phyloP scores from a whole-genome alignment of 169 alveolate species.

The Eimeria necatrix region DNA sequence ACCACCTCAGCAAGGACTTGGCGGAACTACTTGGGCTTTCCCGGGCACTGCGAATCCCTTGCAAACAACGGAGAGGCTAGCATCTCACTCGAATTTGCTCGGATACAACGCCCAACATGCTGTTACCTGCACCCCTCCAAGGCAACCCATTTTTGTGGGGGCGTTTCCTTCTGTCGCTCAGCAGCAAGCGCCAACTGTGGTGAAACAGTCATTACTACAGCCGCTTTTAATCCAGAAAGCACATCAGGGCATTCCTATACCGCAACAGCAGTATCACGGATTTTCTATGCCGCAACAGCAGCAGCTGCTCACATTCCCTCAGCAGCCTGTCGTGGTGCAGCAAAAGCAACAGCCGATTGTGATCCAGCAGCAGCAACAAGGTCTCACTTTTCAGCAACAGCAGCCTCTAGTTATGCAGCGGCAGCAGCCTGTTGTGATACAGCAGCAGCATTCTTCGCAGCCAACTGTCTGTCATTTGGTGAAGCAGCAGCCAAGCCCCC shows the following conservation, averaged over 20 bases:
- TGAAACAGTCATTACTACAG: neutral
- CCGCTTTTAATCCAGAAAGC: neutral
- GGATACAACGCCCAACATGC: no score
- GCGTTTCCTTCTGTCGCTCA: neutral
- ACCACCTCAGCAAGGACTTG: neutral
- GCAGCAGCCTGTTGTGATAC: neutral
- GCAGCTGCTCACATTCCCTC: neutral
- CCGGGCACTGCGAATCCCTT: neutral
- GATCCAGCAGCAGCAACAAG: constrained; percentile 31
- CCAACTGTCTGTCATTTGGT: neutral
- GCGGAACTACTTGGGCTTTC: constrained; percentile 5
- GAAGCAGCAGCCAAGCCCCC: constrained; percentile 3
- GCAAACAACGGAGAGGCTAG: neutral
- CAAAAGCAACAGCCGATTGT: neutral
- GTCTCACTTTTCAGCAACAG: neutral
- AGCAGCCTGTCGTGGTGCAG: constrained; percentile 33
- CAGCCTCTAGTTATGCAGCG: neutral
- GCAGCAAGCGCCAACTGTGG: constrained; percentile 35
- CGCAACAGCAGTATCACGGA: constrained; percentile 1
- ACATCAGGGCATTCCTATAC: neutral
- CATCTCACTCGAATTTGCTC: no score
- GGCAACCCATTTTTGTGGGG: neutral
- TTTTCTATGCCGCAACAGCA: neutral
- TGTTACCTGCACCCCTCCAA: neutral
- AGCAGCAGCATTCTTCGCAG: constrained; percentile 12